phyloP scores from a whole-genome alignment of 164 flowering plant species.

The Nymphaea thermarum region DNA sequence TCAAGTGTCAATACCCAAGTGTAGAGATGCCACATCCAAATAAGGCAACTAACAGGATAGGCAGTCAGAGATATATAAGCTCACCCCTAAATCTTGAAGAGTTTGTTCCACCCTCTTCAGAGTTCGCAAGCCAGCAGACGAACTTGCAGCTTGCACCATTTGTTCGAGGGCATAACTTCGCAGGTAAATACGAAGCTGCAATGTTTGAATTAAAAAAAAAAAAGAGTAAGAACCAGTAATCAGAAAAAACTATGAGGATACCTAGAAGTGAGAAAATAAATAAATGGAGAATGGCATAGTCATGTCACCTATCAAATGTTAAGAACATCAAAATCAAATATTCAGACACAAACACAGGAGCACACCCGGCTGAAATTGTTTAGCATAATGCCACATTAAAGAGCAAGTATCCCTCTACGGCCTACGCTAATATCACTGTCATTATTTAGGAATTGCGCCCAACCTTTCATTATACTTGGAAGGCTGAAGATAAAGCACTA shows the following conservation, averaged over 20 bases:
- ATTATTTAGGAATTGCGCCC: too few relatives aligned
- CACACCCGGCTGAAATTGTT: too few relatives aligned
- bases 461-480: too few relatives aligned
- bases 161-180: slow-evolving; percentile 81
- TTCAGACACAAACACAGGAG: too few relatives aligned
- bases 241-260: neutral
- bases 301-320: neutral
- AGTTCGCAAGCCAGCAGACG: slow-evolving; percentile 83
- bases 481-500: too few relatives aligned
- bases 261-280: neutral
- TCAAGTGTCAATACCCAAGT: neutral
- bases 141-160: slow-evolving; percentile 91
- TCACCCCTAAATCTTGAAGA: slow-evolving; percentile 85
- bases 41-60: neutral
- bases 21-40: neutral
- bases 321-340: too few relatives aligned
- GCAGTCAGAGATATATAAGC: slow-evolving; percentile 6
- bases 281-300: neutral
- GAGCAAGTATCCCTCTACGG: too few relatives aligned
- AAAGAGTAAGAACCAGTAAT: neutral
- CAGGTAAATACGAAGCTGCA: slow-evolving; percentile 74
- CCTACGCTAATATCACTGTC: too few relatives aligned
- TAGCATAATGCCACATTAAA: too few relatives aligned
- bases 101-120: slow-evolving; percentile 89
- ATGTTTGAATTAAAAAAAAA: slow-evolving; percentile 2